phyloP scores from a whole-genome alignment of 805 yeast species.

The Kuraishia piskuri region DNA sequence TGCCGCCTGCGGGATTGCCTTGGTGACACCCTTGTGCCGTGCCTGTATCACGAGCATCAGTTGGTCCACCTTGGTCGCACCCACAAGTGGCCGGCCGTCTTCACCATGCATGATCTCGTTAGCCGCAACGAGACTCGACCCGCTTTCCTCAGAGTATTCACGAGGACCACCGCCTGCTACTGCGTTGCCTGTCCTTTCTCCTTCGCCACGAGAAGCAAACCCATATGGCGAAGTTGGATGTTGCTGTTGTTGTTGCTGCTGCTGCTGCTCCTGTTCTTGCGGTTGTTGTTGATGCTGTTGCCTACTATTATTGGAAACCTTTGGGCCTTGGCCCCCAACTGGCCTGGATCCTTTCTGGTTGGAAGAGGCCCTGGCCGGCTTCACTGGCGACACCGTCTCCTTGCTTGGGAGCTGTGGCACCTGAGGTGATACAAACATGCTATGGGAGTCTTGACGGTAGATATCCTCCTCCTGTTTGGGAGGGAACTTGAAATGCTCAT shows the following conservation, averaged over 20 bases:
- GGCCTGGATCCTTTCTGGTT: neutral
- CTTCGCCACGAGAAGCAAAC: neutral
- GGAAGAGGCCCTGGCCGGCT: neutral
- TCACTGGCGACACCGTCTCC: neutral
- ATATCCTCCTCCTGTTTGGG: neutral
- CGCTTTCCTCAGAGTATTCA: neutral
- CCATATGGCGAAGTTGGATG: slow-evolving; percentile 3
- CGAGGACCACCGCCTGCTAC: slow-evolving; percentile 1
- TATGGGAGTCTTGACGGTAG: neutral
- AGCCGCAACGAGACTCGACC: slow-evolving; percentile 29
- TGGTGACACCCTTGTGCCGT: slow-evolving; percentile 65
- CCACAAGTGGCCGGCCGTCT: slow-evolving; percentile 63
- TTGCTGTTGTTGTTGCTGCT: slow-evolving; percentile 13
- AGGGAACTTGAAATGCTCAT: neutral
- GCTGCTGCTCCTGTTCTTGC: slow-evolving; percentile 8
- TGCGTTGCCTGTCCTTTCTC: slow-evolving; percentile 2
- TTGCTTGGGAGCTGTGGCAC: neutral
- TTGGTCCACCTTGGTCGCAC: slow-evolving; percentile 87
- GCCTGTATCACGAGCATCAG: slow-evolving; percentile 89
- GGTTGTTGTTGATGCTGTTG: slow-evolving; percentile 13
- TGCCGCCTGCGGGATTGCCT: slow-evolving; percentile 51
- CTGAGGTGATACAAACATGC: neutral
- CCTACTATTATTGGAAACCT: slow-evolving; percentile 2
- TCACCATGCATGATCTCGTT: slow-evolving; percentile 40
- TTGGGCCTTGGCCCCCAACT: neutral